Evolutionary conservation across 129 eudicot species (phyloP).

Genomic region (Gnaphalium uliginosum): DNA sequence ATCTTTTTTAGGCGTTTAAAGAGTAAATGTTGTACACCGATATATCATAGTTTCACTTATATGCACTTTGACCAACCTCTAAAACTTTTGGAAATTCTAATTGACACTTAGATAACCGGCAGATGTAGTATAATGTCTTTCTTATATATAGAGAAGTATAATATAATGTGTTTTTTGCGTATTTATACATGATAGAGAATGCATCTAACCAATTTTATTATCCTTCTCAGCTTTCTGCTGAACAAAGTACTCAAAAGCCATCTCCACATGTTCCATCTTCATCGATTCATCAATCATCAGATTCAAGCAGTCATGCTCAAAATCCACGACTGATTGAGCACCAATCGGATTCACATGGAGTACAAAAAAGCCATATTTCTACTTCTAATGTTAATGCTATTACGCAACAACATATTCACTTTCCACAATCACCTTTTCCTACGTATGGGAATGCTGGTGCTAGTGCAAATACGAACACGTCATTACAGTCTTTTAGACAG

Average conservation of each 20-base stretch:
- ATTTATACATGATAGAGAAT: not conserved
- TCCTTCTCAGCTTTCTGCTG: slow-evolving; percentile 39
- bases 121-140: slow-evolving; percentile 1
- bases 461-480: slow-evolving; percentile 40
- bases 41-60: not conserved
- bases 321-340: slow-evolving; percentile 44
- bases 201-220: slow-evolving; percentile 36
- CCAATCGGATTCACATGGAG: slow-evolving; percentile 48
- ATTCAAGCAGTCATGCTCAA: slow-evolving; percentile 41
- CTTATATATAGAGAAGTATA: not conserved
- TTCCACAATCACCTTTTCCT: slow-evolving; percentile 52
- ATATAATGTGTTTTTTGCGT: not conserved
- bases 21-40: not conserved
- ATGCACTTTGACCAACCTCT: not conserved
- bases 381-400: slow-evolving; percentile 32
- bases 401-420: slow-evolving; percentile 59
- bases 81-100: not conserved
- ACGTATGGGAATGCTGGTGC: slow-evolving; percentile 50
- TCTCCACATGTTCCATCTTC: slow-evolving; percentile 27
- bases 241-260: slow-evolving; percentile 41
- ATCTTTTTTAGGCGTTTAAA: slow-evolving; percentile 5
- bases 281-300: slow-evolving; percentile 27
- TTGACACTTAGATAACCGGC: not conserved
- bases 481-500: slow-evolving; percentile 46
- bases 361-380: slow-evolving; percentile 45